Percentiles rank a stretch among this genome's conserved stretches.
Evolutionary conservation across 495 filamentous ascomycete species (phyloP).

Genomic region (Xylaria curta): DNA sequence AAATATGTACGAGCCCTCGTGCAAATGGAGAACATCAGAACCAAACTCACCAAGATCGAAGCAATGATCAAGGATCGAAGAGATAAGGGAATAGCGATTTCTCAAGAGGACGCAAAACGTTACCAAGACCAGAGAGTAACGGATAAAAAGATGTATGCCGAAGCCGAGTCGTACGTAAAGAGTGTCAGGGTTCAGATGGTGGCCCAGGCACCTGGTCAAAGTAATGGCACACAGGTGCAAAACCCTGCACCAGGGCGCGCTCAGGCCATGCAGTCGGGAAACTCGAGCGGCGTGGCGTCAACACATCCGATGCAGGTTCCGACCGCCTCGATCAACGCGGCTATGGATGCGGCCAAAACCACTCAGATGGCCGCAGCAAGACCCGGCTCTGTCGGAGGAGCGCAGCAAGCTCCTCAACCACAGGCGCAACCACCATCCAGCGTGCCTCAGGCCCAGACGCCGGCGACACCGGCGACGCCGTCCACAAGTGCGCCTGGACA

Average conservation of each 20-base stretch:
- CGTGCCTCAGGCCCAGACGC: slow-evolving; percentile 30
- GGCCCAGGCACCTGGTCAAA: slow-evolving; percentile 17
- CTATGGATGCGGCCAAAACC: slow-evolving; percentile 60
- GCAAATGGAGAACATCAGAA: slow-evolving; percentile 44
- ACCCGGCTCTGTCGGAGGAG: slow-evolving; percentile 31
- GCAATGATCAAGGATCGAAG: slow-evolving; percentile 41
- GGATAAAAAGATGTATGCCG: slow-evolving; percentile 42
- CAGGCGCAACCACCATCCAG: slow-evolving; percentile 36
- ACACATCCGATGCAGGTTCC: slow-evolving; percentile 38
- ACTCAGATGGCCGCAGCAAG: slow-evolving; percentile 50
- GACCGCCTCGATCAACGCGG: slow-evolving; percentile 50
- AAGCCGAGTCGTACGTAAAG: slow-evolving; percentile 43
- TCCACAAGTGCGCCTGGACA: slow-evolving; percentile 41
- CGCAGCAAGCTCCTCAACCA: slow-evolving; percentile 32
- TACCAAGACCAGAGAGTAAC: slow-evolving; percentile 38
- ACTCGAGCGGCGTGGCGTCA: slow-evolving; percentile 26
- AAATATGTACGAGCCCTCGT: slow-evolving; percentile 44
- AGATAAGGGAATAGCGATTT: slow-evolving; percentile 38
- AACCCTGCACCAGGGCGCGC: slow-evolving; percentile 27
- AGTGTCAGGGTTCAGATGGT: slow-evolving; percentile 39
- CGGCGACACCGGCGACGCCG: slow-evolving; percentile 46
- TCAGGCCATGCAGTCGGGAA: slow-evolving; percentile 35
- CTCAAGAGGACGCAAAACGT: slow-evolving; percentile 44
- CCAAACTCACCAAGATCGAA: slow-evolving; percentile 35
- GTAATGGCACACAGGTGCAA: slow-evolving; percentile 34